A percentile compares a stretch with the other conserved stretches of the same genome.
phyloP scores from a whole-genome alignment of 2,329 filamentous ascomycete species.

The Coniella vitis region DNA sequence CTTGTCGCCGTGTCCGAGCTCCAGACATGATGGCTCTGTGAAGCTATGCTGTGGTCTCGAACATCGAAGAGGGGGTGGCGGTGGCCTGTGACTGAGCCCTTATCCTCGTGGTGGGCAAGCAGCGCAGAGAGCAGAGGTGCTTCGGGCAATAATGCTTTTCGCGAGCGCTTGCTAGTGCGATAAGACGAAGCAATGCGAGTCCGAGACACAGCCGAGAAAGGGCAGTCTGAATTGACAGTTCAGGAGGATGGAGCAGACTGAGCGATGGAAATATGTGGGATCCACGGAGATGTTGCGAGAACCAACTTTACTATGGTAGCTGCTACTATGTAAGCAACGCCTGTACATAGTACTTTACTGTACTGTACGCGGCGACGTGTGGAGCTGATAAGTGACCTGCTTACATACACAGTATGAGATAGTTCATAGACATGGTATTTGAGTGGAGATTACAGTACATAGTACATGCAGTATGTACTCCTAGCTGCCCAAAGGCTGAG shows the following conservation, averaged over 20 bases:
- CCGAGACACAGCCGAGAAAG: neutral
- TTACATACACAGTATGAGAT: no score
- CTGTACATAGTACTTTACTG: no score
- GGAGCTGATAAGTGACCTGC: no score
- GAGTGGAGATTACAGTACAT: no score
- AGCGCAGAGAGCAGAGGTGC: neutral
- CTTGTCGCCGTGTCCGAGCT: conserved; percentile 20
- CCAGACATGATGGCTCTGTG: conserved; percentile 13
- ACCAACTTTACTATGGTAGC: no score
- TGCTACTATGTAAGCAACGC: no score
- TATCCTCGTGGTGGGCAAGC: neutral
- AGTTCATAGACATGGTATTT: no score
- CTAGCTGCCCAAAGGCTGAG: no score
- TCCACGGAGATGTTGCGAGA: neutral
- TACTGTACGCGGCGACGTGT: no score
- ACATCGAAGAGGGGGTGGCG: neutral
- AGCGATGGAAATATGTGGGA: neutral
- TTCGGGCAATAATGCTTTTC: neutral
- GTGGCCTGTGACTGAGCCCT: no score
- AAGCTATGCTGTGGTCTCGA: conserved; percentile 4
- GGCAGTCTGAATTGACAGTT: neutral
- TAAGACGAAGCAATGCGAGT: neutral
- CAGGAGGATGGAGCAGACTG: neutral
- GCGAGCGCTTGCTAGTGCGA: neutral
- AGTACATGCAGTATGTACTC: no score